phyloP scores from a whole-genome alignment of 179 eudicot species.

The Beta lomatogona region DNA sequence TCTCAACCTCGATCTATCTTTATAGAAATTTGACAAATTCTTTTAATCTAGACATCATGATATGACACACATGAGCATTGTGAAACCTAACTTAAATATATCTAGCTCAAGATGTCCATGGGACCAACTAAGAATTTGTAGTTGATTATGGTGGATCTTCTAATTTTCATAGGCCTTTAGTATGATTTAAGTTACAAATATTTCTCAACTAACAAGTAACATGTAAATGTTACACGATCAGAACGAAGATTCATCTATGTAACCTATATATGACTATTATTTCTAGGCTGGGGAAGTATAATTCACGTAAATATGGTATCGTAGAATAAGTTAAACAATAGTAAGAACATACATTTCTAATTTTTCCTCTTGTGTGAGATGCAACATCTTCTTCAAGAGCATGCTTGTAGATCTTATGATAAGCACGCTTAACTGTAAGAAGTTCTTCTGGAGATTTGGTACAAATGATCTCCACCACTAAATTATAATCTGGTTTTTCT shows the following conservation, averaged over 20 bases:
- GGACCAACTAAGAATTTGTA: no score
- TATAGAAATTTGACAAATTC: no score
- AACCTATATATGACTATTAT: neutral
- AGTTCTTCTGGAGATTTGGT: slow-evolving; percentile 64
- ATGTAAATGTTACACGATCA: no score
- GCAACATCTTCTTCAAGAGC: slow-evolving; percentile 82
- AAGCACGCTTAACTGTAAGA: slow-evolving; percentile 57
- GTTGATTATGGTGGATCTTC: no score
- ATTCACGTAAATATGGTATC: neutral
- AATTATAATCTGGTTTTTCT: slow-evolving; percentile 39
- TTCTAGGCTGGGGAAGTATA: no score
- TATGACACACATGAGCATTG: neutral
- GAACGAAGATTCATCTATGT: no score
- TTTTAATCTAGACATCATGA: no score
- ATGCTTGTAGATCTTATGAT: slow-evolving; percentile 58
- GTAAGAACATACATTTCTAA: slow-evolving; percentile 32
- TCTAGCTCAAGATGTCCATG: no score
- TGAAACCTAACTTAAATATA: no score
- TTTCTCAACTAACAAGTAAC: no score
- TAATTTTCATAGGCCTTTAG: no score
- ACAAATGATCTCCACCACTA: slow-evolving; percentile 55
- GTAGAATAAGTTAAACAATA: neutral
- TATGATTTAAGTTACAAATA: no score
- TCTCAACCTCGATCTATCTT: neutral
- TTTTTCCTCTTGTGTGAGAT: slow-evolving; percentile 44